A percentile compares a stretch with the other conserved stretches of the same genome.
phyloP scores from a whole-genome alignment of 805 yeast genomes.

The Kodamaea kakaduensis region DNA sequence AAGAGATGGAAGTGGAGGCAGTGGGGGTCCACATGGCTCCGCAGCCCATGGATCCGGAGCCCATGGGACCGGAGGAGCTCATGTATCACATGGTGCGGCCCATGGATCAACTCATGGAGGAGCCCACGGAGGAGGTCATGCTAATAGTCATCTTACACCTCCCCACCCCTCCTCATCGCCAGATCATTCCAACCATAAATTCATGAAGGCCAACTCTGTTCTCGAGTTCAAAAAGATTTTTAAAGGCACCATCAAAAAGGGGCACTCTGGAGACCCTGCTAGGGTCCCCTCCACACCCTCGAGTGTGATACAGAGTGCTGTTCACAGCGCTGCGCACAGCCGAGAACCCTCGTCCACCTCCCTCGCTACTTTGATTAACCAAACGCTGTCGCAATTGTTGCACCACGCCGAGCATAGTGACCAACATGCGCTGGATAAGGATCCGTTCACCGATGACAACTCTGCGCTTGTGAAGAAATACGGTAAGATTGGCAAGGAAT shows the following conservation, averaged over 20 bases:
- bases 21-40: too few species aligned
- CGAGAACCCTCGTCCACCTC: conserved; percentile 35
- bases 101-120: too few species aligned
- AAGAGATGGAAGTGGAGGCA: too few species aligned
- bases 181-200: conserved; percentile 24
- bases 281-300: conserved; percentile 2
- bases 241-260: conserved; percentile 45
- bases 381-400: conserved; percentile 34
- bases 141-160: too few species aligned
- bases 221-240: conserved; percentile 70
- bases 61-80: too few species aligned
- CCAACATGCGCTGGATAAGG: conserved; percentile 21
- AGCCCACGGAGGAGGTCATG: too few species aligned
- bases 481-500: conserved; percentile 67
- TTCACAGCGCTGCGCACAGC: conserved; percentile 15
- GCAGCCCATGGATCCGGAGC: too few species aligned
- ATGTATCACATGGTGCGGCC: too few species aligned
- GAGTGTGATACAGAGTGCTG: conserved; percentile 6
- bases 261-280: conserved; percentile 1
- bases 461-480: conserved; percentile 46
- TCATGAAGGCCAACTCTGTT: conserved; percentile 49
- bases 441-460: conserved; percentile 33
- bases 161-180: too few species aligned
- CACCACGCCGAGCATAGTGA: conserved; percentile 35
- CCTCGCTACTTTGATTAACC: conserved; percentile 33